These are phyloP conservation scores for Teratosphaeria viscida DNA, from an alignment of 2,329 filamentous ascomycete species.

Conservation along the genomic window DNA sequence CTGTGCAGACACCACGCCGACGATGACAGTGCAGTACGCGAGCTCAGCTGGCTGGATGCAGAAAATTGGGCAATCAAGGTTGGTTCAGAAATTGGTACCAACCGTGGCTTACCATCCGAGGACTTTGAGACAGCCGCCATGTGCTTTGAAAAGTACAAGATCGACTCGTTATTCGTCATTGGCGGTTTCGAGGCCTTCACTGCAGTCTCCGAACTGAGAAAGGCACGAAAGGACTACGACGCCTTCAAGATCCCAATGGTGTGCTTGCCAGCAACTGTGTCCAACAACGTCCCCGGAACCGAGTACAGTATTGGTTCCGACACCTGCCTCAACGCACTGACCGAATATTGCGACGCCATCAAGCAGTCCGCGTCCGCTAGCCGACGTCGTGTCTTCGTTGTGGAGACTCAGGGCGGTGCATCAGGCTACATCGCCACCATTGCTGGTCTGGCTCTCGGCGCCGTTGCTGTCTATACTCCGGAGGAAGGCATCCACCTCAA, in stretches of 20 bases:
- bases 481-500: constrained; percentile 91
- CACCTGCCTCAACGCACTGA: constrained; percentile 89
- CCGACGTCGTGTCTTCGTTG: constrained; percentile 87
- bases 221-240: constrained; percentile 66
- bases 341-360: constrained; percentile 93
- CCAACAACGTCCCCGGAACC: constrained; percentile 95
- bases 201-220: constrained; percentile 74
- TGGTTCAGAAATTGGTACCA: constrained; percentile 95
- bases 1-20: constrained; percentile 85
- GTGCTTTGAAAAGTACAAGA: constrained; percentile 74
- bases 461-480: constrained; percentile 87
- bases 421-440: constrained; percentile 91
- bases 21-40: constrained; percentile 66
- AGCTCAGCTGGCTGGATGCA: constrained; percentile 86
- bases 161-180: constrained; percentile 78
- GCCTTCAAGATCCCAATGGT: constrained; percentile 88
- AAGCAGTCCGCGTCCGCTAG: constrained; percentile 93
- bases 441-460: constrained; percentile 82
- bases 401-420: constrained; percentile 91
- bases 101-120: constrained; percentile 81
- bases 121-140: constrained; percentile 74
- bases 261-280: constrained; percentile 90
- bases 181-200: constrained; percentile 97
- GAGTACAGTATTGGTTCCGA: constrained; percentile 96
- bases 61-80: constrained; percentile 94